These are phyloP conservation scores for Cenococcum geophilum DNA, from an alignment of 495 filamentous ascomycete genomes.

Conservation along the genomic window DNA sequence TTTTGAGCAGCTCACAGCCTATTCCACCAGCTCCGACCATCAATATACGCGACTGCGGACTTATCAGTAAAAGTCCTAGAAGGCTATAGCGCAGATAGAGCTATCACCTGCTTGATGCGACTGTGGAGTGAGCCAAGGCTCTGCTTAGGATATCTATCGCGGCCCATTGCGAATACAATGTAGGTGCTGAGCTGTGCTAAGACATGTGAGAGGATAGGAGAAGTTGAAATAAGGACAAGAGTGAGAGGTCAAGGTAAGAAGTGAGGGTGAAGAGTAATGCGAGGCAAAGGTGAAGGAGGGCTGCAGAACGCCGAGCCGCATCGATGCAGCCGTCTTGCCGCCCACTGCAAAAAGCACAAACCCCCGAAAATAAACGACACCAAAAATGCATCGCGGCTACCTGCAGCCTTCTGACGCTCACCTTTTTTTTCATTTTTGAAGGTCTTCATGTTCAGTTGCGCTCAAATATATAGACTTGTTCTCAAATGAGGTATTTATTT, in stretches of 20 bases:
- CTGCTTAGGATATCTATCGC: conserved; percentile 45
- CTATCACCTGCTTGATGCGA: conserved; percentile 59
- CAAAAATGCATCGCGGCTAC: not conserved
- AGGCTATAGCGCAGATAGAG: conserved; percentile 7
- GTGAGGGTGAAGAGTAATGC: not conserved
- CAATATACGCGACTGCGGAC: conserved; percentile 70
- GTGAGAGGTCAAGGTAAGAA: conserved; percentile 3
- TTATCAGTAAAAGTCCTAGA: conserved; percentile 12
- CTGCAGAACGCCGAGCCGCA: not conserved
- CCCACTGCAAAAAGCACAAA: not conserved
- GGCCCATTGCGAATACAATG: conserved; percentile 27
- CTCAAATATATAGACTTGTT: no score
- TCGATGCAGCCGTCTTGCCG: conserved; percentile 5
- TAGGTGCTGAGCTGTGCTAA: conserved; percentile 19
- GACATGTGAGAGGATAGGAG: conserved; percentile 9
- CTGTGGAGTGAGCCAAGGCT: conserved; percentile 57
- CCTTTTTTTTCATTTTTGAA: no score
- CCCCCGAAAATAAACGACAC: not conserved
- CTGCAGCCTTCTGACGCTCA: no score
- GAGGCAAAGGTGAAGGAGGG: not conserved
- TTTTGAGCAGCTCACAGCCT: conserved; percentile 96
- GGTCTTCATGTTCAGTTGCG: no score
- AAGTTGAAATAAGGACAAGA: not conserved
- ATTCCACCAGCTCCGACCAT: conserved; percentile 97
- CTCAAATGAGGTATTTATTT: no score